phyloP scores from a whole-genome alignment of 257 asterid genomes.

The Solanum dulcamara region DNA sequence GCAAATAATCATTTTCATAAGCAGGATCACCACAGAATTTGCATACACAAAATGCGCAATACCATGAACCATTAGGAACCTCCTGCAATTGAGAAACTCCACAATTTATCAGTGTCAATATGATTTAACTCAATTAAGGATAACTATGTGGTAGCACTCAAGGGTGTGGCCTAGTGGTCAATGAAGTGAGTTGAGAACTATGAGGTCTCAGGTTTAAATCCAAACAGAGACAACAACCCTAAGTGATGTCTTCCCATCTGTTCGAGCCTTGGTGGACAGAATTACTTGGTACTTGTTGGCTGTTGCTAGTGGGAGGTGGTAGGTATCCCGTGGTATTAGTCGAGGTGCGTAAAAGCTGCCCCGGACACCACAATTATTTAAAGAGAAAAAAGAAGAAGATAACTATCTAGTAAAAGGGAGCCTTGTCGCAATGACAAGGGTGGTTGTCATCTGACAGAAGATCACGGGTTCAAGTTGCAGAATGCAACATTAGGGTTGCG shows the following conservation, averaged over 20 bases:
- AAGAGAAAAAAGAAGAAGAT: too few relatives aligned
- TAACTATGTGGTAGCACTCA: not conserved
- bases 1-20: constrained; percentile 2
- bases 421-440: not conserved
- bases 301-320: too few relatives aligned
- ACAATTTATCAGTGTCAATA: not conserved
- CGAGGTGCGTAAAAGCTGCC: too few relatives aligned
- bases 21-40: constrained; percentile 22
- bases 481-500: not conserved
- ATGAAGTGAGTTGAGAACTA: too few relatives aligned
- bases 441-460: not conserved
- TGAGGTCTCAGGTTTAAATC: too few relatives aligned
- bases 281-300: too few relatives aligned
- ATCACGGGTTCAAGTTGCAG: not conserved
- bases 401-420: not conserved
- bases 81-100: constrained; percentile 11
- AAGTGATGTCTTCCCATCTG: too few relatives aligned
- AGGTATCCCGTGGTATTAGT: too few relatives aligned
- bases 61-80: constrained; percentile 25
- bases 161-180: too few relatives aligned
- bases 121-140: not conserved
- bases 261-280: too few relatives aligned
- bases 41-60: constrained; percentile 29
- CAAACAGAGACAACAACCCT: too few relatives aligned
- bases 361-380: too few relatives aligned